These are phyloP conservation scores for Solanum etuberosum DNA, from an alignment of 257 asterid species.

Conservation along the genomic window DNA sequence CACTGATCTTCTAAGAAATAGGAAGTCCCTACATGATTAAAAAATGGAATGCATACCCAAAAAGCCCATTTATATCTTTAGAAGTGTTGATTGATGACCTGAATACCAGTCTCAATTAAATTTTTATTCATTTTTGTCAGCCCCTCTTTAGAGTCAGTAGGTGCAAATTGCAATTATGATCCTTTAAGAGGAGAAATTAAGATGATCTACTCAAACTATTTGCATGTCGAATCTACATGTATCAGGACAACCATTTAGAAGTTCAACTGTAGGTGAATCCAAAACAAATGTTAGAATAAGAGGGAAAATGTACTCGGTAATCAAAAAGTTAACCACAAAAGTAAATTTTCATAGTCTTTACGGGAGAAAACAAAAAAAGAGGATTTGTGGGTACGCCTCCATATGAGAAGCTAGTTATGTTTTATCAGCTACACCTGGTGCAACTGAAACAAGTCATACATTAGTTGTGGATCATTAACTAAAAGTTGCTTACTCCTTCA, in stretches of 20 bases:
- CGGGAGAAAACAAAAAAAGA: background rate
- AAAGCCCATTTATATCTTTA: background rate
- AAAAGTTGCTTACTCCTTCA: slow-evolving; percentile 55
- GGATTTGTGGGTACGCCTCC: background rate
- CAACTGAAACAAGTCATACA: background rate
- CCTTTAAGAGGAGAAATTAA: background rate
- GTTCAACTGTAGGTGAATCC: background rate
- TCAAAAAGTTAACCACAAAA: background rate
- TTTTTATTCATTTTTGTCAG: background rate
- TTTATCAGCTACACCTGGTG: background rate
- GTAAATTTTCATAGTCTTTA: background rate
- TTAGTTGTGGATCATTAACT: background rate
- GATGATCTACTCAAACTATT: background rate
- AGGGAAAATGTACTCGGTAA: background rate
- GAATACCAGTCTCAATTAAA: background rate
- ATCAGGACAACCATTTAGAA: background rate
- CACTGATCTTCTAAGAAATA: background rate
- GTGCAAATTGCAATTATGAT: background rate
- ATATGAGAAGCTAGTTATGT: background rate
- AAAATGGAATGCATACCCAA: background rate
- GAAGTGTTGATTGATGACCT: background rate
- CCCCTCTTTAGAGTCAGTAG: background rate
- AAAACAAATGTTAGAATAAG: background rate
- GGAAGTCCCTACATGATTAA: background rate
- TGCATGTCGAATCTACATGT: background rate